Conservation (phyloP, 345 rosid species). For the Eutrema heterophyllum region DNA sequence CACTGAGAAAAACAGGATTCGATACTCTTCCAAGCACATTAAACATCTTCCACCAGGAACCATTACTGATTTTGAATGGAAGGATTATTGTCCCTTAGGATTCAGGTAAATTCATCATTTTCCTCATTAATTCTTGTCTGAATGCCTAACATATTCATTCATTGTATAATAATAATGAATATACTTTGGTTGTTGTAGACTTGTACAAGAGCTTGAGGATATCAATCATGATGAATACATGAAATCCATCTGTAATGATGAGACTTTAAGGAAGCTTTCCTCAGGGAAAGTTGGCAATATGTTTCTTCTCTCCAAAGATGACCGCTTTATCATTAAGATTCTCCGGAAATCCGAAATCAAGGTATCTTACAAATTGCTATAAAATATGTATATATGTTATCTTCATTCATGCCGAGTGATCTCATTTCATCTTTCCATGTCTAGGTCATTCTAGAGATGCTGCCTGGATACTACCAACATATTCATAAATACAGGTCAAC, state of each 20-base stretch:
- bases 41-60: constrained; percentile 30
- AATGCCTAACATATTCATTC: no score
- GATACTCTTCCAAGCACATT: constrained; percentile 26
- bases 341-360: constrained; percentile 50
- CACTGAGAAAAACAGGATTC: constrained; percentile 30
- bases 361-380: constrained; percentile 28
- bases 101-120: constrained; percentile 38
- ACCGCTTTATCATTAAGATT: constrained; percentile 38
- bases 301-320: constrained; percentile 40
- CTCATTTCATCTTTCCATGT: background rate
- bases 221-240: constrained; percentile 44
- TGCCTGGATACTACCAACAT: constrained; percentile 44
- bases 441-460: constrained; percentile 41
- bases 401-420: background rate
- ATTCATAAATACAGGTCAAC: constrained; percentile 34
- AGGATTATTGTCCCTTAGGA: constrained; percentile 49
- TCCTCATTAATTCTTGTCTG: no score
- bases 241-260: constrained; percentile 40
- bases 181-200: constrained; percentile 25
- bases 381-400: no score
- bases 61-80: constrained; percentile 43
- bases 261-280: constrained; percentile 37
- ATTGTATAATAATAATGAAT: no score
- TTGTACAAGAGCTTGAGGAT: constrained; percentile 40
- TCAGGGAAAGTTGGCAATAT: constrained; percentile 37